Conservation (phyloP, 768 basidiomycete species). For the Kwoniella mangroviensis region DNA sequence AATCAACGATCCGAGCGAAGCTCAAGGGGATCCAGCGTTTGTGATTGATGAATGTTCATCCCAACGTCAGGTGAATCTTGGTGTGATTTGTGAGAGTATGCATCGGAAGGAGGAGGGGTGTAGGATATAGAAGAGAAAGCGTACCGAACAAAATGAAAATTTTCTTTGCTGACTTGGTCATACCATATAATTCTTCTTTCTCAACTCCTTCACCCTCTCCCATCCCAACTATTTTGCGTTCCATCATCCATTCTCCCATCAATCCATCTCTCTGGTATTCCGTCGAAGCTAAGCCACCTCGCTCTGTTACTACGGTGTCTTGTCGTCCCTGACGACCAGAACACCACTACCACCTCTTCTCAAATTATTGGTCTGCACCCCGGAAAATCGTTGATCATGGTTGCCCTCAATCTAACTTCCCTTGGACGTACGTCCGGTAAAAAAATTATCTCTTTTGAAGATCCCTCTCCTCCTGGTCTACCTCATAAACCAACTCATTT, state of each 20-base stretch:
- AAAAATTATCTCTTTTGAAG: constrained; percentile 4
- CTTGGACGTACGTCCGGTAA: constrained; percentile 11
- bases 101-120: background rate
- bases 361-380: background rate
- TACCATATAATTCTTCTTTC: background rate
- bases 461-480: background rate
- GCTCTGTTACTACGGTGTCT: background rate
- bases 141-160: background rate
- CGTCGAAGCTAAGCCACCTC: too few relatives aligned
- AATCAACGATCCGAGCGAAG: background rate
- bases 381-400: constrained; percentile 6
- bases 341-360: background rate
- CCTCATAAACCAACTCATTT: constrained; percentile 23
- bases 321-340: background rate
- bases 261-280: too few relatives aligned
- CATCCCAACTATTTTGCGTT: too few relatives aligned
- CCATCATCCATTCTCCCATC: too few relatives aligned
- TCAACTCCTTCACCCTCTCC: too few relatives aligned
- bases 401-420: constrained; percentile 5
- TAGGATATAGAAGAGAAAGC: background rate
- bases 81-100: too few relatives aligned
- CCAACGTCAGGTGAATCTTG: background rate
- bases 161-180: background rate
- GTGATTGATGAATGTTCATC: background rate
- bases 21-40: constrained; percentile 1